Evolutionary conservation across 83 land plant genomes (phyloP), one percentile per base, ranked within the genome.

Genomic region (Isoetes engelmannii): DNA sequence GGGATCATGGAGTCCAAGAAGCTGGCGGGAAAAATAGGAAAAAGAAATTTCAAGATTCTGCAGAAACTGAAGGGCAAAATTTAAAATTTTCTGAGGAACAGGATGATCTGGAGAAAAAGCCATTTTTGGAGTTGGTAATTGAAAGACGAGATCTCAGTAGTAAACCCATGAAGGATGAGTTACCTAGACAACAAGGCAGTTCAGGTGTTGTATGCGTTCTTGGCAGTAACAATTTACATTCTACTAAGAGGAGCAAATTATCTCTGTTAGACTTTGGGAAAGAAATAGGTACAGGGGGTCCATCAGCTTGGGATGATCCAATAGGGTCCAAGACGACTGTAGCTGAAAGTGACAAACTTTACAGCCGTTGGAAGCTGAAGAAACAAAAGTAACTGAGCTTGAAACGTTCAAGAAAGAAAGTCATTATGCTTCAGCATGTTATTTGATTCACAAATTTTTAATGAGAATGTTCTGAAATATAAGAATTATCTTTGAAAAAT

Each of bases 221-320:
- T 28, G 75, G 49, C 48, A 69, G 57, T 57, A 44, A 71, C 17
- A 47, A 28, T 5, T 51, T 18, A 37, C 42, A 68, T 21, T 53
- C 50, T 20, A 67, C 66, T 47, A 73, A 73, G 58, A 49, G 46
- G 19, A 71, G 80, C 12, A 74, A 45, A 19, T 51, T 46, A 12
- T 63, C 63, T 6, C 69, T 76, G 28, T 42, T 41, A 9, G 48
- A 55, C 5, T 37, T 55, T 8, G 45, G 6, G n/a, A 61, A 21
- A 48, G 80, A 80, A 50, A 41, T 83, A 54, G 85, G 85, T 18
- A 47, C 68, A 57, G 85, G 85, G 17, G 85, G 85, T 4, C 80
- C 77, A 48, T 83, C 85, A 54, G 19, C 80, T 45, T 83, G 85
- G 85, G 85, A 61, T 68, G 73, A 56, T 12, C 75, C 75, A 13